Base-by-base conservation (phyloP, 768 basidiomycete species). In the Candolleomyces eurysporus region DNA sequence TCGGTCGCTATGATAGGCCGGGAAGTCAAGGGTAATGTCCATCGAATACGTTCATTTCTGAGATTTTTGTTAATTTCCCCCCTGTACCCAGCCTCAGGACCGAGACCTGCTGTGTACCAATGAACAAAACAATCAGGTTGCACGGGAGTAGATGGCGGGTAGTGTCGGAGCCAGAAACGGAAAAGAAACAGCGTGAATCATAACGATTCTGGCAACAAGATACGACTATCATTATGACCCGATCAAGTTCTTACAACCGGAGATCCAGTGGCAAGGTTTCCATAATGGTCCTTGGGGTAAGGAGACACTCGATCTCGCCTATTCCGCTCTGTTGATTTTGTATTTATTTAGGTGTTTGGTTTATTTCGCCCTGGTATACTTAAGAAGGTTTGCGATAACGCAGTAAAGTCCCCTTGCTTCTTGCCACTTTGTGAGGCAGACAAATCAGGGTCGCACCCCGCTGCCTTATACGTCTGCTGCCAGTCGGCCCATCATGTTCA, bases 271-370 rank as follows among this genome's bases (percentile, higher is more conserved):
- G 51, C 26, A 26, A 26, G 32, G 51, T 52, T 52, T 52, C 51
- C 32, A 52, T 30, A 52, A 22, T 31, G 32, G 51, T 50, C 11
- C 51, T 11, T 26, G 21, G 51, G 51, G 51, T 52, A 52, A 31
- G 19, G 7, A 22, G 51, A 52, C 26, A 22, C 51, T 19, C 51
- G 51, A 52, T 52, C 51, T 52, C 10, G 51, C 51, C 32, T 52
- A n/a, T 52, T 52, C 51, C 26, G 16, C 14, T 19, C 51, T 52
- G 30, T 31, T 52, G 51, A 52, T 52, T 49, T 19, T 52, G 26
- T 52, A 31, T 52, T 52, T 52, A 52, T 30, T 6, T 31, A 52
- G 51, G 30, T 52, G 51, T 52, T 52, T 52, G 51, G 51, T 52
- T 52, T 52, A 52, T 52, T 22, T 16, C 11, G 22, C 26, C 26